Evolutionary conservation across 176 grass and related monocot genomes (phyloP), one percentile per base, ranked within the genome.

Genomic region (Triticum urartu): DNA sequence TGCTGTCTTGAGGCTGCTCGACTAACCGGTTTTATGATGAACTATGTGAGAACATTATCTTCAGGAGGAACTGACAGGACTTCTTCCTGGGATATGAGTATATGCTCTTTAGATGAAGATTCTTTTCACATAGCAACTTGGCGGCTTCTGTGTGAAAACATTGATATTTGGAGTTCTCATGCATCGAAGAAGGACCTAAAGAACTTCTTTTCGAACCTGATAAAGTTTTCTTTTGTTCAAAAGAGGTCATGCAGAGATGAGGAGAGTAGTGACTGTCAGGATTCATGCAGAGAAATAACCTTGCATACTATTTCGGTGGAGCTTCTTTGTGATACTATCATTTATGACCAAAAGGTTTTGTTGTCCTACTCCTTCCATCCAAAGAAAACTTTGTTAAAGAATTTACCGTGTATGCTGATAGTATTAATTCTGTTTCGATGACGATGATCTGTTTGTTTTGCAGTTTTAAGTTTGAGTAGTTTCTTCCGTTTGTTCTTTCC

Each of bases 311-410:
- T 94, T 87, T 95, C 96, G 4, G 36, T 81, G 54, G 91, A 90
- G 71, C 86, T 95, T 75, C 92, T 98, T 87, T 85, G 84, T n/a
- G 88, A 94, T 91, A 80, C 85, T 86, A 21, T 91, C 73, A 86
- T 98, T 78, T 98, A 92, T 94, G 96, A 95, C 66, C 81, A 86
- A 89, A 90, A 89, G 74, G 96, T 98, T 91, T 82, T 90, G 65
- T 79, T 64, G 50, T 69, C 26, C 17, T 40, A 81, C 66, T 81
- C 58, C 59, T 80, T 68, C 20, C 60, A 13, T 61, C 32, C 65
- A 34, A 79, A 90, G 24, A 70, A 79, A 73, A 75, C 5, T 47
- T 42, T 67, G 11, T 36, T 60, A 13, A 45, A 25, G 65, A 43
- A 76, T 65, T 80, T 75, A 42, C 45, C 4, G 5, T 68, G 4